Evolutionary conservation across 2,329 filamentous ascomycete species (phyloP).

Genomic region (Pseudocercospora fijiensis): DNA sequence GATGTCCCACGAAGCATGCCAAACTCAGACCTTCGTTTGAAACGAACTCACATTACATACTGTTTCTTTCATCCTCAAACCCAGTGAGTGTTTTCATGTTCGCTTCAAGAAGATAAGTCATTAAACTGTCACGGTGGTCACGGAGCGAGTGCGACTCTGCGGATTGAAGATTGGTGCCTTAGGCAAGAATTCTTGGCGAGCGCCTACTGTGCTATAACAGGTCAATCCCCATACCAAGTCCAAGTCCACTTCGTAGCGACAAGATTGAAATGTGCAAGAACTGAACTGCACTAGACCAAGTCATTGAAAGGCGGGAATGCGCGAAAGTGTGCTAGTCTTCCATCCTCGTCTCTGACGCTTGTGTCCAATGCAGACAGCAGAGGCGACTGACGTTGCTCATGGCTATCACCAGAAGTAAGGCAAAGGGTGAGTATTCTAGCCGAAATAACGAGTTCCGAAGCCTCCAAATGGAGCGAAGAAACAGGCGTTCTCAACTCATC

Average conservation of each 20-base stretch:
- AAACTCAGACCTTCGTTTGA: not conserved
- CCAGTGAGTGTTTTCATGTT: too few relatives aligned
- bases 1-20: constrained; percentile 7
- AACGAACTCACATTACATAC: too few relatives aligned
- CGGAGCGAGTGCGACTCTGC: too few relatives aligned
- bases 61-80: too few relatives aligned
- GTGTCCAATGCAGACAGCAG: not conserved
- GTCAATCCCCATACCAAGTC: too few relatives aligned
- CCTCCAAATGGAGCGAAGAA: not conserved
- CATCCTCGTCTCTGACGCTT: not conserved
- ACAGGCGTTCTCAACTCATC: not conserved
- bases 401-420: not conserved
- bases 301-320: not conserved
- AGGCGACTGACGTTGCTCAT: not conserved
- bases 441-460: not conserved
- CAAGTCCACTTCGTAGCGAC: not conserved
- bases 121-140: too few relatives aligned
- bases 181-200: too few relatives aligned
- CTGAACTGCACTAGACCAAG: not conserved
- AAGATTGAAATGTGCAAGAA: not conserved
- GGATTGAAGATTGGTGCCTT: too few relatives aligned
- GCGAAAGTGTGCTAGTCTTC: not conserved
- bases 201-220: too few relatives aligned
- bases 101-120: too few relatives aligned
- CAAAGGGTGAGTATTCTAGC: not conserved